Conservation (phyloP, 2,329 filamentous ascomycete species). For the Neocatenulostroma microsporum region DNA sequence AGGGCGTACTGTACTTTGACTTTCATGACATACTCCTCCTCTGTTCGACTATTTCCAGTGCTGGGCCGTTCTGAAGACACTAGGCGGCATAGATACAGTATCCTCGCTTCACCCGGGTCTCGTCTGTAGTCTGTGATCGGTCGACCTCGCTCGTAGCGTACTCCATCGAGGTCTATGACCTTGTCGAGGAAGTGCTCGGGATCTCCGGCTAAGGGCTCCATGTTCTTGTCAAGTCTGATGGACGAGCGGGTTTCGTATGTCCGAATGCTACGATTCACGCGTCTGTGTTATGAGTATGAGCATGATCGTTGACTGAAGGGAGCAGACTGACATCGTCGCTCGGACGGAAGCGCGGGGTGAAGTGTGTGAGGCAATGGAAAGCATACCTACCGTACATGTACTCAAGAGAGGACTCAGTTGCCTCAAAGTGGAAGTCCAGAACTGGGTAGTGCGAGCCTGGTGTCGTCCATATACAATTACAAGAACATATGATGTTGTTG, state of each 20-base stretch:
- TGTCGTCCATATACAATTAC: too few species aligned
- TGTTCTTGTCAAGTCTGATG: too few species aligned
- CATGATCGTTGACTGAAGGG: neutral
- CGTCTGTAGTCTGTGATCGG: slow-evolving; percentile 27
- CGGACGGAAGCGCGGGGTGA: slow-evolving; percentile 1
- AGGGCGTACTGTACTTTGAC: slow-evolving; percentile 23
- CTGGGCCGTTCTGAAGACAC: neutral
- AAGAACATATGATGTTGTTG: too few species aligned
- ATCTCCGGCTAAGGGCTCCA: too few species aligned
- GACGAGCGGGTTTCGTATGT: too few species aligned
- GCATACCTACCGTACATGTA: too few species aligned
- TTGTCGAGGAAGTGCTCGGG: slow-evolving; percentile 1
- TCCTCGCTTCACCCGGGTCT: slow-evolving; percentile 23
- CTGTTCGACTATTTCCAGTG: slow-evolving; percentile 2
- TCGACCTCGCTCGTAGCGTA: slow-evolving; percentile 12
- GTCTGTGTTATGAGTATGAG: neutral
- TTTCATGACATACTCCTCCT: slow-evolving; percentile 21
- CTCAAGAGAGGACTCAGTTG: too few species aligned
- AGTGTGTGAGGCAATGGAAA: too few species aligned
- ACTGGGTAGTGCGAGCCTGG: too few species aligned
- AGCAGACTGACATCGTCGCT: neutral
- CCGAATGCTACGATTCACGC: neutral
- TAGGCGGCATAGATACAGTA: slow-evolving; percentile 21
- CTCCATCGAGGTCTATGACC: slow-evolving; percentile 5
- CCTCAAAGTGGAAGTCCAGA: too few species aligned